Percentiles rank a stretch among this genome's conserved stretches.
These are phyloP conservation scores for Chaetothyriales sp. DNA, from an alignment of 2,329 filamentous ascomycete genomes.

Conservation along the genomic window DNA sequence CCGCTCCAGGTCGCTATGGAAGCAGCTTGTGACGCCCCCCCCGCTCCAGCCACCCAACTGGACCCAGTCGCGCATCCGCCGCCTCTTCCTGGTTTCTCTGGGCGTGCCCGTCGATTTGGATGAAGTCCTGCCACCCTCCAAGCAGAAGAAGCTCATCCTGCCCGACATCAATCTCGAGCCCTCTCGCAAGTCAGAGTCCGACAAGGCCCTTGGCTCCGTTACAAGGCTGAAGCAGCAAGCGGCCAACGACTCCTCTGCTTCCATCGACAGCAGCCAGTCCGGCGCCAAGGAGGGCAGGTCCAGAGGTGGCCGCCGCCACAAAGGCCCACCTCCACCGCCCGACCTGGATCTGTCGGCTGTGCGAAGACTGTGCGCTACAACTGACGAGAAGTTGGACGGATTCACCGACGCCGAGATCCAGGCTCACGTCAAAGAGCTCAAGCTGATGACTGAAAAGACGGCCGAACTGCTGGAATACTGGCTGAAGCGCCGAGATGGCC, in stretches of 20 bases:
- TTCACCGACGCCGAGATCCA: slow-evolving; percentile 66
- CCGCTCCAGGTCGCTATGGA: slow-evolving; percentile 83
- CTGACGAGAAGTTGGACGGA: slow-evolving; percentile 65
- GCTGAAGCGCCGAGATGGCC: slow-evolving; percentile 72
- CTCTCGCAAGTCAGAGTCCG: slow-evolving; percentile 42
- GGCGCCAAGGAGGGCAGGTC: slow-evolving; percentile 14
- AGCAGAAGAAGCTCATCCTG: slow-evolving; percentile 93
- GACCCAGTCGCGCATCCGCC: slow-evolving; percentile 89
- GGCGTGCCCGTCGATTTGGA: slow-evolving; percentile 94
- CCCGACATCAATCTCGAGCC: slow-evolving; percentile 56
- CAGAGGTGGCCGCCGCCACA: slow-evolving; percentile 33
- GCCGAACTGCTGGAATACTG: slow-evolving; percentile 75
- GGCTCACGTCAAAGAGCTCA: slow-evolving; percentile 55
- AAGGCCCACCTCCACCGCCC: slow-evolving; percentile 47
- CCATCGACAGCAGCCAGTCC: slow-evolving; percentile 22
- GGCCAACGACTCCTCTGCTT: slow-evolving; percentile 22
- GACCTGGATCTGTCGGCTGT: slow-evolving; percentile 68
- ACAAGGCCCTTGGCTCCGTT: slow-evolving; percentile 34
- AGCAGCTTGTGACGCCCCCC: slow-evolving; percentile 86
- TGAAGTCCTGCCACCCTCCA: slow-evolving; percentile 90
- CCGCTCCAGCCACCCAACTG: slow-evolving; percentile 92
- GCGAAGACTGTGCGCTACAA: slow-evolving; percentile 66
- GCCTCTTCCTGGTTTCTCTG: slow-evolving; percentile 87
- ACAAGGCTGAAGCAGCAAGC: slow-evolving; percentile 23
- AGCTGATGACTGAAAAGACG: slow-evolving; percentile 56